Evolutionary conservation across 2,329 filamentous ascomycete species (phyloP).

Genomic region (Cylindrodendrum hubeiense): DNA sequence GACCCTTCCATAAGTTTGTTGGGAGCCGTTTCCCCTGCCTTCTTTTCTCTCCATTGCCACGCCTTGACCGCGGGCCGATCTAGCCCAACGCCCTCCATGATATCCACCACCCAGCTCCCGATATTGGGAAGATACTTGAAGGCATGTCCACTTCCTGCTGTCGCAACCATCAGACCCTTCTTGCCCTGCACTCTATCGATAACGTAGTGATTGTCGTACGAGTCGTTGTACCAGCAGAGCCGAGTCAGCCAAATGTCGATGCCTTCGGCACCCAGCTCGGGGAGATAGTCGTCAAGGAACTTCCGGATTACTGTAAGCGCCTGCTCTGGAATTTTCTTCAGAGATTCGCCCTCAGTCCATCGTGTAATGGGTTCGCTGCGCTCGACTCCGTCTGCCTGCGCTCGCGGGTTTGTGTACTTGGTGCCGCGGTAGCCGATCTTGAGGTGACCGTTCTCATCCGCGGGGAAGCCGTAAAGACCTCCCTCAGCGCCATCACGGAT

Average conservation of each 20-base stretch:
- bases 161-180: slow-evolving; percentile 70
- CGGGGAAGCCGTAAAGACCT: slow-evolving; percentile 62
- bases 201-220: slow-evolving; percentile 47
- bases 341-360: slow-evolving; percentile 44
- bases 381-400: slow-evolving; percentile 48
- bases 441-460: slow-evolving; percentile 54
- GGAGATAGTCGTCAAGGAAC: slow-evolving; percentile 55
- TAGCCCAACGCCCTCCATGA: slow-evolving; percentile 13
- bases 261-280: slow-evolving; percentile 52
- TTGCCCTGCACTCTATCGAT: slow-evolving; percentile 59
- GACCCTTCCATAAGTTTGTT: slow-evolving; percentile 27
- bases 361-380: slow-evolving; percentile 55
- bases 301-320: slow-evolving; percentile 43
- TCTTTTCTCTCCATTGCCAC: slow-evolving; percentile 21
- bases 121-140: slow-evolving; percentile 42
- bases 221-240: slow-evolving; percentile 48
- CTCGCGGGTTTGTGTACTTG: slow-evolving; percentile 60
- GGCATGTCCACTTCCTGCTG: slow-evolving; percentile 58
- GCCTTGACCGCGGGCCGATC: slow-evolving; percentile 21
- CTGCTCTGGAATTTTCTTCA: slow-evolving; percentile 40
- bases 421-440: slow-evolving; percentile 64
- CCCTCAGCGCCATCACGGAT: slow-evolving; percentile 35
- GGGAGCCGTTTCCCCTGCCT: not conserved
- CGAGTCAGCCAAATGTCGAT: slow-evolving; percentile 50
- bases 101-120: slow-evolving; percentile 20